Evolutionary conservation across 345 rosid species (phyloP), one percentile per base, ranked within the genome.

Genomic region (Carallia pectinifolia): DNA sequence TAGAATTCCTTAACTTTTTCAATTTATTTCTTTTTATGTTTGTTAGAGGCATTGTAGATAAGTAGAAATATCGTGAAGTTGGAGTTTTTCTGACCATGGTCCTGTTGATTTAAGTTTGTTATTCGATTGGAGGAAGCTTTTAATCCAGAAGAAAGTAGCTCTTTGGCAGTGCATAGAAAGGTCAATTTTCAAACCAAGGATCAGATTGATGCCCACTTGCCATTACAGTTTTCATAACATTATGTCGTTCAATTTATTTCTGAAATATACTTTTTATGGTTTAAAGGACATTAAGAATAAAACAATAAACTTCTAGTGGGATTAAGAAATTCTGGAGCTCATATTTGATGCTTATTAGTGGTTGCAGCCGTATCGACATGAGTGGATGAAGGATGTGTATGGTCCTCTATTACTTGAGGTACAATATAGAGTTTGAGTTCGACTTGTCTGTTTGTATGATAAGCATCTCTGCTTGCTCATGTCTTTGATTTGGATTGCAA

Each of bases 341-440:
- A 90, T 94, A 63, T 71, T 76, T 79, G 92, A 94, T 1, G 98
- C 98, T 76, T 88, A 87, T 84, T 67, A 66, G 23, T 91, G 96
- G 96, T 52, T 94, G 69, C 92, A 87, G 77, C 81, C 80, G 71
- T 87, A 94, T 74, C 90, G 86, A 27, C 69, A 87, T 63, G 87
- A 81, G 76, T 81, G 91, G 65, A 88, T 78, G 31, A 84, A 79
- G 68, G 91, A 94, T 67, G 97, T 90, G 17, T 90, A 84, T 81
- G 98, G 97, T 79, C 98, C 98, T 62, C 88, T 94, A 55, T 74
- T 91, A 82, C 81, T 94, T 36, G 98, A 94, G 93, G 96, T 87
- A 79, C 29, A 19, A 61, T 29, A 27, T n/a, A n/a, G n/a, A n/a
- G n/a, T n/a, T 56, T 62, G 61, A 58, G n/a, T n/a, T n/a, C n/a